Conservation (phyloP, 495 filamentous ascomycete genomes). For the Lasiosphaeria ovina region DNA sequence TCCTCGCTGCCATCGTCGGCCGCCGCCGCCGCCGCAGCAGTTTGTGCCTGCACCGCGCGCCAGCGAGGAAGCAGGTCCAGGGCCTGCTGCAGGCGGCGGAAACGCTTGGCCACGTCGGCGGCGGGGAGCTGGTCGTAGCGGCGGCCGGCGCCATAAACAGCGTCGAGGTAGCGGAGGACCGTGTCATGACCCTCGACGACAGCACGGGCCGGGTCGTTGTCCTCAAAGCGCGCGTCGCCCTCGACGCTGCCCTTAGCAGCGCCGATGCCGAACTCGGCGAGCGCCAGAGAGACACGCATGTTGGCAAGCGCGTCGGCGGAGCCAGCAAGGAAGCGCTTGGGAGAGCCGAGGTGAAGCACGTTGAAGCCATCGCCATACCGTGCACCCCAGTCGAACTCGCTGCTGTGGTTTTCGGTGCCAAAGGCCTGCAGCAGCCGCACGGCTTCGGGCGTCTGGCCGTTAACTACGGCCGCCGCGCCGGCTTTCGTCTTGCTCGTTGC, state of each 20-base stretch:
- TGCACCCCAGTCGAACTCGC: conserved; percentile 72
- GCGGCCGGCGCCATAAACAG: conserved; percentile 38
- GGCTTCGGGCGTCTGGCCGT: conserved; percentile 63
- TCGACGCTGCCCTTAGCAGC: conserved; percentile 51
- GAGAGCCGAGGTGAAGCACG: conserved; percentile 68
- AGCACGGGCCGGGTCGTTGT: conserved; percentile 50
- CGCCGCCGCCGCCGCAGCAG: conserved; percentile 26
- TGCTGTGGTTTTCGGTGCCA: conserved; percentile 75
- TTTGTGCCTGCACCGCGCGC: conserved; percentile 25
- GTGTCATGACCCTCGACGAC: conserved; percentile 45
- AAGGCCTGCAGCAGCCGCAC: conserved; percentile 75
- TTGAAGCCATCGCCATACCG: conserved; percentile 83
- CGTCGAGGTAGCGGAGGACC: conserved; percentile 57
- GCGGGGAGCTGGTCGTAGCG: conserved; percentile 30
- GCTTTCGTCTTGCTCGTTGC: conserved; percentile 64
- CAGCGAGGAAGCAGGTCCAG: conserved; percentile 39
- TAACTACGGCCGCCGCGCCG: conserved; percentile 60
- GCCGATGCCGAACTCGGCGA: conserved; percentile 59
- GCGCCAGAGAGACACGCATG: conserved; percentile 52
- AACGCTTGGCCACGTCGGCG: conserved; percentile 35
- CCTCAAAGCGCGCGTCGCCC: conserved; percentile 48
- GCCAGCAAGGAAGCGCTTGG: conserved; percentile 53
- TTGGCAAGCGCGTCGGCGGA: conserved; percentile 54
- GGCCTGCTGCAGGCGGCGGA: conserved; percentile 38
- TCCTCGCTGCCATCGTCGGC: conserved; percentile 5